Conservation (phyloP, 176 grass and related monocot genomes). For the Pontederia crassipes region DNA sequence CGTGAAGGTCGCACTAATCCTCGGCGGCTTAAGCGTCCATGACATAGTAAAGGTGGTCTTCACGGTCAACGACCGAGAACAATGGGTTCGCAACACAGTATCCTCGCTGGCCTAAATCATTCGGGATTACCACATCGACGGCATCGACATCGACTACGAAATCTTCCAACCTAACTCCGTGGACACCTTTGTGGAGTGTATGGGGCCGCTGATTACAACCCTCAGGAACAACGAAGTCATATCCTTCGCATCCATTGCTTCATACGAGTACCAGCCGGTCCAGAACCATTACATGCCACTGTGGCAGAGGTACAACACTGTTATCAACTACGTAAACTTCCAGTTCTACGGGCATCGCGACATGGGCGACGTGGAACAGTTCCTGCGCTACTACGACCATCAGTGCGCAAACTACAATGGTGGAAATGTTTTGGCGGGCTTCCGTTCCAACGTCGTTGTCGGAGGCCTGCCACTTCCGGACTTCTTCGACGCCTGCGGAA, state of each 20-base stretch:
- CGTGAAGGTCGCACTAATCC: slow-evolving; percentile 58
- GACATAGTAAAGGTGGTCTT: slow-evolving; percentile 24
- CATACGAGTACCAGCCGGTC: slow-evolving; percentile 35
- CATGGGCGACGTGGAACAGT: slow-evolving; percentile 34
- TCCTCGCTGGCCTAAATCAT: slow-evolving; percentile 43
- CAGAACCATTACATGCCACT: slow-evolving; percentile 59
- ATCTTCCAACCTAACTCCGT: slow-evolving; percentile 22
- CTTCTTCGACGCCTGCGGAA: slow-evolving; percentile 33
- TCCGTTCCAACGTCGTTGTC: slow-evolving; percentile 32
- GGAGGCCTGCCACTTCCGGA: slow-evolving; percentile 25
- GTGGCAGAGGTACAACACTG: slow-evolving; percentile 29
- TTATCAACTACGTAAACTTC: slow-evolving; percentile 79
- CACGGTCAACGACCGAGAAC: slow-evolving; percentile 38
- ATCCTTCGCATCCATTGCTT: slow-evolving; percentile 64
- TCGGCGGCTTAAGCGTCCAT: slow-evolving; percentile 49
- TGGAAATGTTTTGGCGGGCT: slow-evolving; percentile 61
- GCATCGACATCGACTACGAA: slow-evolving; percentile 84
- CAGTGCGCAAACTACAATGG: slow-evolving; percentile 50
- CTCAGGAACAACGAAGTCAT: slow-evolving; percentile 50
- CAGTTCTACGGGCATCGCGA: slow-evolving; percentile 61
- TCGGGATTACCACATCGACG: slow-evolving; percentile 38
- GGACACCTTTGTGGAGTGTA: slow-evolving; percentile 56
- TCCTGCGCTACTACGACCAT: slow-evolving; percentile 33
- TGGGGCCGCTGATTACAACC: slow-evolving; percentile 38
- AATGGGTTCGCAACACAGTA: slow-evolving; percentile 64